Conservation (phyloP, 768 basidiomycete species). For the Suillus subaureus region DNA sequence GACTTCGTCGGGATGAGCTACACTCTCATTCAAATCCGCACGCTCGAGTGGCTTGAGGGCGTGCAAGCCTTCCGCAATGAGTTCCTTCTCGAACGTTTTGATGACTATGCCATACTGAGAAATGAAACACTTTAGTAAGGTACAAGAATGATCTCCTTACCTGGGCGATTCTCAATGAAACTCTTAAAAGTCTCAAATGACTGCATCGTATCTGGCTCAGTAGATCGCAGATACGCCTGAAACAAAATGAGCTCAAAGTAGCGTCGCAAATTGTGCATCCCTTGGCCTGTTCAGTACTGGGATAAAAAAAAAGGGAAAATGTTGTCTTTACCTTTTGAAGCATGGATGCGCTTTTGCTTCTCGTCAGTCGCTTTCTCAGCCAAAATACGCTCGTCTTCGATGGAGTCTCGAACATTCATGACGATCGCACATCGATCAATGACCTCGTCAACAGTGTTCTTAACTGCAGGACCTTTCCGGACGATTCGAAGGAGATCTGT, state of each 20-base stretch:
- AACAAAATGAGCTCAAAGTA: slow-evolving; percentile 89
- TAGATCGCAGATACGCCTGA: slow-evolving; percentile 86
- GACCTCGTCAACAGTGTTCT: slow-evolving; percentile 82
- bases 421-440: slow-evolving; percentile 86
- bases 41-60: slow-evolving; percentile 83
- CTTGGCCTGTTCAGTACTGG: slow-evolving; percentile 36
- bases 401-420: slow-evolving; percentile 84
- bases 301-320: neutral
- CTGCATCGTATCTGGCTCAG: slow-evolving; percentile 75
- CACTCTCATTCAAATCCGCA: slow-evolving; percentile 62
- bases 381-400: slow-evolving; percentile 76
- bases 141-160: slow-evolving; percentile 39
- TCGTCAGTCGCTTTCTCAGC: slow-evolving; percentile 82
- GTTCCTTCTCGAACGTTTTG: slow-evolving; percentile 92
- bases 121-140: neutral
- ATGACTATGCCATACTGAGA: slow-evolving; percentile 60
- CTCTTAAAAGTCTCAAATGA: slow-evolving; percentile 78
- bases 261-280: slow-evolving; percentile 77
- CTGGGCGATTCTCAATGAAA: slow-evolving; percentile 84
- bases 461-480: slow-evolving; percentile 83
- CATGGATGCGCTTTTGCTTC: slow-evolving; percentile 61
- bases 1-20: slow-evolving; percentile 90
- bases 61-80: slow-evolving; percentile 74
- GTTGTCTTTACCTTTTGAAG: slow-evolving; percentile 65
- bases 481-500: slow-evolving; percentile 83